Evolutionary conservation across 257 asterid genomes (phyloP).

Genomic region (Fraxinus pennsylvanica): DNA sequence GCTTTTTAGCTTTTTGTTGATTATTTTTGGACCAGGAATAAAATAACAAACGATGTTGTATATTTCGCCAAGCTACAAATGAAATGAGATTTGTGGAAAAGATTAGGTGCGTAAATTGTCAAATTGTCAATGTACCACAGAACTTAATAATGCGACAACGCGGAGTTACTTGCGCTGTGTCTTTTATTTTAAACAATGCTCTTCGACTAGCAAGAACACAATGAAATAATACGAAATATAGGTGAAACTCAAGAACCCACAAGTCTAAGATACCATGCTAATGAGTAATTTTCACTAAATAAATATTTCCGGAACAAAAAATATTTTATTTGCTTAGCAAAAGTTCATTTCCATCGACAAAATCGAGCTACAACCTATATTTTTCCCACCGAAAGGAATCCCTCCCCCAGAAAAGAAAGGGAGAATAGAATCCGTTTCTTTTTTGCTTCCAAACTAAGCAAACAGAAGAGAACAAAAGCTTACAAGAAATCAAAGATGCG

Average conservation of each 20-base stretch:
- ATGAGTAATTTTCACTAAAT: background rate
- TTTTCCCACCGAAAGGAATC: background rate
- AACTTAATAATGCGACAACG: too few relatives aligned
- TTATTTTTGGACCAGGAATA: background rate
- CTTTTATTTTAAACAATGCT: too few relatives aligned
- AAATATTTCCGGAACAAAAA: background rate
- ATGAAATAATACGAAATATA: background rate
- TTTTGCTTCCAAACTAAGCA: background rate
- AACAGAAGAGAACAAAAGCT: background rate
- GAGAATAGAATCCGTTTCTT: background rate
- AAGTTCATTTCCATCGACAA: background rate
- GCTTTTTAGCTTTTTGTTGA: too few relatives aligned
- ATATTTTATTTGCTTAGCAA: background rate
- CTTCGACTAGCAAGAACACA: background rate
- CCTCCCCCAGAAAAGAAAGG: background rate
- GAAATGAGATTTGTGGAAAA: background rate
- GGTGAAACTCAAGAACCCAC: background rate
- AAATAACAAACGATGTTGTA: too few relatives aligned
- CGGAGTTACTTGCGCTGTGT: too few relatives aligned
- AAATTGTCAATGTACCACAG: too few relatives aligned
- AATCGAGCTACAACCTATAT: background rate
- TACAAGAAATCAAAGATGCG: slow-evolving; percentile 30
- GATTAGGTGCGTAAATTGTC: background rate
- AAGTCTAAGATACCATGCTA: background rate
- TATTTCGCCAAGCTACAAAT: background rate